Evolutionary conservation across 208 protist species (phyloP).

Genomic region (Leishmania guyanensis): DNA sequence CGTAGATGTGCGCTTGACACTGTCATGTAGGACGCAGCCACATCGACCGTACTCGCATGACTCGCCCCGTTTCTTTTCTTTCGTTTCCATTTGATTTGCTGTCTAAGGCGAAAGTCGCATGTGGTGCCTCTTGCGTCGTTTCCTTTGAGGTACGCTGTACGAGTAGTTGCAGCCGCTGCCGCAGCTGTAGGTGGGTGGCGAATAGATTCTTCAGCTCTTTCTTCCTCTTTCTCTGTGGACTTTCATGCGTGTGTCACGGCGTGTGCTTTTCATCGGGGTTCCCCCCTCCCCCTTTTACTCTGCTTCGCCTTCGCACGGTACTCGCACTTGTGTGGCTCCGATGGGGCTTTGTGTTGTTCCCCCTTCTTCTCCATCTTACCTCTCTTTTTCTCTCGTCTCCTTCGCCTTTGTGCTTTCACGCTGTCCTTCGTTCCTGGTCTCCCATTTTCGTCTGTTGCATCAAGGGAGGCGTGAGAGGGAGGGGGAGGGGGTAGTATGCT

Average conservation of each 20-base stretch:
- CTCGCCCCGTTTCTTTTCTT: neutral
- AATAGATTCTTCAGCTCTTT: neutral
- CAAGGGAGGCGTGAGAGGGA: neutral
- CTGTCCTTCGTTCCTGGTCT: neutral
- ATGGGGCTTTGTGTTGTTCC: neutral
- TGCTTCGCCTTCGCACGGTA: neutral
- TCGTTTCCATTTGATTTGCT: neutral
- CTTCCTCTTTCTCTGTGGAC: neutral
- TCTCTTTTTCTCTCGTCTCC: neutral
- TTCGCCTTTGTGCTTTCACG: constrained; percentile 2
- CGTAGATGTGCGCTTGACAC: neutral
- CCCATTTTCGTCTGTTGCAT: neutral
- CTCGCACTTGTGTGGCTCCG: neutral
- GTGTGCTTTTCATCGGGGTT: constrained; percentile 7
- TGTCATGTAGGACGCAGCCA: neutral
- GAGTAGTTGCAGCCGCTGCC: too few species aligned
- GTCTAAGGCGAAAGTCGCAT: neutral
- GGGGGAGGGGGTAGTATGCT: too few species aligned
- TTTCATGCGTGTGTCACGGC: too few species aligned
- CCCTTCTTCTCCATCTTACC: neutral
- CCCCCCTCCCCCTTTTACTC: neutral
- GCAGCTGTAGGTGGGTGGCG: neutral
- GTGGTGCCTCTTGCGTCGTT: neutral
- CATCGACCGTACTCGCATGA: neutral
- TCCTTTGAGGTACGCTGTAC: neutral